These are phyloP conservation scores for Penicillium verrucosum DNA, from an alignment of 2,329 filamentous ascomycete species.

Conservation along the genomic window DNA sequence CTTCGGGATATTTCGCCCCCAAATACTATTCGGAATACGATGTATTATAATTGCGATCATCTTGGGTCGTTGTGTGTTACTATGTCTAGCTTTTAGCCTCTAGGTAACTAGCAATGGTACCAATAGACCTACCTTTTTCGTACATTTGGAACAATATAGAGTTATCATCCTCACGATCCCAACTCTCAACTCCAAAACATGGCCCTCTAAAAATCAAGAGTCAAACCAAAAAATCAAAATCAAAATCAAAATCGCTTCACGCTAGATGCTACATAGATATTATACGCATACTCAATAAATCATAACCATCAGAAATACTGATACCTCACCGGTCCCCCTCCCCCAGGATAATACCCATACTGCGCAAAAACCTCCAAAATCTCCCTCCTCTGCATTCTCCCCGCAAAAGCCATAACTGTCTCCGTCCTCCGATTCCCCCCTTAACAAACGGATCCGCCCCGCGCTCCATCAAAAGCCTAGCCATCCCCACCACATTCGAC, in stretches of 20 bases:
- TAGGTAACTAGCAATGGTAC: no score
- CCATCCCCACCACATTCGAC: no score
- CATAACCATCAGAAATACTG: conserved; percentile 1
- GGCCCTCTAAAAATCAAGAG: background rate
- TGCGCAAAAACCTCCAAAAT: background rate
- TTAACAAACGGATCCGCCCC: conserved; percentile 13
- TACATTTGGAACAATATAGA: background rate
- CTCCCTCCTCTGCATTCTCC: background rate
- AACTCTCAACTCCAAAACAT: background rate
- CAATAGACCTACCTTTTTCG: no score
- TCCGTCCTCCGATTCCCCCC: conserved; percentile 4
- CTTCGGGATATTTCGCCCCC: background rate
- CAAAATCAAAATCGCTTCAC: background rate
- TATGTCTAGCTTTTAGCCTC: no score
- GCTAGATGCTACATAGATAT: background rate
- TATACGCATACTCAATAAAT: no score
- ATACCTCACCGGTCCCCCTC: background rate
- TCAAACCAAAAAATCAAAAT: background rate
- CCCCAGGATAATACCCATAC: background rate
- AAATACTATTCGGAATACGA: background rate
- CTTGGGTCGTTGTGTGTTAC: no score
- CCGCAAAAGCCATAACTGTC: background rate
- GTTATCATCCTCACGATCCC: no score
- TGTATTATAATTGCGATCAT: background rate
- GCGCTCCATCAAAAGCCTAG: background rate